Conservation (phyloP, 1,139 yeast species). For the Spencermartinsiella ligniputridi region DNA sequence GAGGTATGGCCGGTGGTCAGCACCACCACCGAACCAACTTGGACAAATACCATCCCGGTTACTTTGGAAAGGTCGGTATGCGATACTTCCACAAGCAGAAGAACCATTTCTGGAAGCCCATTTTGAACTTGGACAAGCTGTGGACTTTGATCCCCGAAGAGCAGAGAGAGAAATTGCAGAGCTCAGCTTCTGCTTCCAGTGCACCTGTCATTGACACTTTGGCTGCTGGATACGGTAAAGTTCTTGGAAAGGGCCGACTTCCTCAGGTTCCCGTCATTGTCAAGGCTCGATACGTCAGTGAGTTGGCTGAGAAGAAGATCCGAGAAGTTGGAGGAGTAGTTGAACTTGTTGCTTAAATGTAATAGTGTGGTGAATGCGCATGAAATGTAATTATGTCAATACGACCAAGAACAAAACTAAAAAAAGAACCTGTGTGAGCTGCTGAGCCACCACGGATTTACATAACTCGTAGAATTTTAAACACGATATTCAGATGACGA, state of each 20-base stretch:
- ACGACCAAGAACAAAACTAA: too few relatives aligned
- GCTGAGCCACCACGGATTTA: too few relatives aligned
- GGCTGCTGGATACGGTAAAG: slow-evolving; percentile 99
- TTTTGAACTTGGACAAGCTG: slow-evolving; percentile 96
- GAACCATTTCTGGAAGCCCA: slow-evolving; percentile 97
- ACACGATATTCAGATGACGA: too few relatives aligned
- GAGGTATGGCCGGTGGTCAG: slow-evolving; percentile 99
- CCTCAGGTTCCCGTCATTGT: slow-evolving; percentile 99
- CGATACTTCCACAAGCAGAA: slow-evolving; percentile 99
- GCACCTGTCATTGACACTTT: slow-evolving; percentile 99
- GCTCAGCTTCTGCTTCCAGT: slow-evolving; percentile 78
- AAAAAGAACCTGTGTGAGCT: too few relatives aligned
- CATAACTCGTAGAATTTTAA: too few relatives aligned
- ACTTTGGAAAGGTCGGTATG: slow-evolving; percentile 99
- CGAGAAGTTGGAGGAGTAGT: slow-evolving; percentile 99
- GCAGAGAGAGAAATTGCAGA: slow-evolving; percentile 91
- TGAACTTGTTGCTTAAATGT: slow-evolving; percentile 92
- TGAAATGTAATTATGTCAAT: too few relatives aligned
- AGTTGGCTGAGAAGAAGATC: slow-evolving; percentile 99
- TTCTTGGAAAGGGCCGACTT: slow-evolving; percentile 98
- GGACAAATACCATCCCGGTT: slow-evolving; percentile 99
- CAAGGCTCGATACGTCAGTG: slow-evolving; percentile 98
- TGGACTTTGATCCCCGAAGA: slow-evolving; percentile 96
- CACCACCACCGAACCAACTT: slow-evolving; percentile 98
- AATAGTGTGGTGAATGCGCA: background rate